Evolutionary conservation across 805 yeast species (phyloP).

Genomic region (Metschnikowia orientalis): DNA sequence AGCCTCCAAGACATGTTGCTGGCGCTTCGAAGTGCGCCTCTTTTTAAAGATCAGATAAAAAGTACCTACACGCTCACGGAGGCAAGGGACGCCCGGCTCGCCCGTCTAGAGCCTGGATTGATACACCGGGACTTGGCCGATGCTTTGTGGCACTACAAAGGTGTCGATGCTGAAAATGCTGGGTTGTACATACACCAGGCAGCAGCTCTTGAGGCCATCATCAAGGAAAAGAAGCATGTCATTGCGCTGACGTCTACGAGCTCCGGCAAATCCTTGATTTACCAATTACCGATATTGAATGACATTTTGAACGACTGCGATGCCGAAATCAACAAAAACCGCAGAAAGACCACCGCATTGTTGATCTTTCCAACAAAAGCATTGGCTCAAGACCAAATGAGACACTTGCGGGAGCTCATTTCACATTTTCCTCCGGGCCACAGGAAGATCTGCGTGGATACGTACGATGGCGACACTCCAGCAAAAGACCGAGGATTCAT

Average conservation of each 20-base stretch:
- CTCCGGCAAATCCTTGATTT: slow-evolving; percentile 91
- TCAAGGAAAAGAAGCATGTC: slow-evolving; percentile 54
- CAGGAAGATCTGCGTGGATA: slow-evolving; percentile 53
- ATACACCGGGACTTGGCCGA: slow-evolving; percentile 46
- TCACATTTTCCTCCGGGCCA: slow-evolving; percentile 42
- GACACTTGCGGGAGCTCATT: slow-evolving; percentile 63
- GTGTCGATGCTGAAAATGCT: slow-evolving; percentile 36
- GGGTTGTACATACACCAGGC: slow-evolving; percentile 78
- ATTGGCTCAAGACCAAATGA: slow-evolving; percentile 90
- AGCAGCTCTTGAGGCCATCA: slow-evolving; percentile 60
- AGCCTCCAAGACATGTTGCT: slow-evolving; percentile 41
- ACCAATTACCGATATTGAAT: slow-evolving; percentile 77
- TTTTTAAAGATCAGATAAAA: slow-evolving; percentile 63
- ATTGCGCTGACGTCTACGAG: slow-evolving; percentile 94
- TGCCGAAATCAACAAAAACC: slow-evolving; percentile 28
- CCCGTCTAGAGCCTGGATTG: slow-evolving; percentile 35
- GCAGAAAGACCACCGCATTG: slow-evolving; percentile 57
- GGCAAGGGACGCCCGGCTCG: slow-evolving; percentile 43
- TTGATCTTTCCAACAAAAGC: slow-evolving; percentile 97
- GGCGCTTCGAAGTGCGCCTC: slow-evolving; percentile 42
- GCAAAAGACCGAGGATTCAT: slow-evolving; percentile 47
- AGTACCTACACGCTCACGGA: slow-evolving; percentile 45
- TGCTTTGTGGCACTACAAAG: slow-evolving; percentile 47
- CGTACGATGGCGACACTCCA: slow-evolving; percentile 94
- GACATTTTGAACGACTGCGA: slow-evolving; percentile 36